phyloP scores from a whole-genome alignment of 169 alveolate genomes.

The Toxoplasma gondii region DNA sequence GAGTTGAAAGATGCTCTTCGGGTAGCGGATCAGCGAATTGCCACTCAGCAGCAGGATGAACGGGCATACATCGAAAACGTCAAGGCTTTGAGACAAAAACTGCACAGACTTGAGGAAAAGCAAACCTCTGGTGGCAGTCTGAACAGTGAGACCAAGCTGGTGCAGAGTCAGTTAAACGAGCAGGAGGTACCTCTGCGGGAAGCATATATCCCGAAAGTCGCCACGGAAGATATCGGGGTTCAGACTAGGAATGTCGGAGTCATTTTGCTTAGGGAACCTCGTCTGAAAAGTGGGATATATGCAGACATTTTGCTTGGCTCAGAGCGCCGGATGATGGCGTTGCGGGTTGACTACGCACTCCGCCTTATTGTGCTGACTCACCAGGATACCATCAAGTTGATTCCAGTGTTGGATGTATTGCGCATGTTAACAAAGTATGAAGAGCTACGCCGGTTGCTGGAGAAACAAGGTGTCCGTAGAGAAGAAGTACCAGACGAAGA shows the following conservation, averaged over 20 bases:
- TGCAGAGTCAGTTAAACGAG: no score
- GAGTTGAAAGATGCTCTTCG: not conserved
- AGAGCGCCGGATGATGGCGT: not conserved
- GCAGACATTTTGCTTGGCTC: not conserved
- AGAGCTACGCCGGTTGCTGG: not conserved
- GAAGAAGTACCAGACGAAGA: not conserved
- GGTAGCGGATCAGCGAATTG: not conserved
- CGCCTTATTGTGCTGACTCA: not conserved
- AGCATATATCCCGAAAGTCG: not conserved
- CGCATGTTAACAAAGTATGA: not conserved
- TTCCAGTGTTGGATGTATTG: not conserved
- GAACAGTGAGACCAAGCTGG: no score
- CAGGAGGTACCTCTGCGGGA: no score
- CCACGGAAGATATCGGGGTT: not conserved
- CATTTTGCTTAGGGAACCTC: not conserved
- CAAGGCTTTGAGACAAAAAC: not conserved
- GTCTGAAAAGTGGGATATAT: not conserved
- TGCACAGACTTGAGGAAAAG: not conserved
- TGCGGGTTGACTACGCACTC: not conserved
- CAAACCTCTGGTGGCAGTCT: no score
- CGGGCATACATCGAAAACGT: not conserved
- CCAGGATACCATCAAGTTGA: not conserved
- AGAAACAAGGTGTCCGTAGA: not conserved
- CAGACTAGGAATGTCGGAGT: not conserved
- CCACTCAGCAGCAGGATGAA: not conserved